A percentile compares a stretch with the other conserved stretches of the same genome.
phyloP scores from a whole-genome alignment of 2,329 filamentous ascomycete species.

The Ascomycota sp. region DNA sequence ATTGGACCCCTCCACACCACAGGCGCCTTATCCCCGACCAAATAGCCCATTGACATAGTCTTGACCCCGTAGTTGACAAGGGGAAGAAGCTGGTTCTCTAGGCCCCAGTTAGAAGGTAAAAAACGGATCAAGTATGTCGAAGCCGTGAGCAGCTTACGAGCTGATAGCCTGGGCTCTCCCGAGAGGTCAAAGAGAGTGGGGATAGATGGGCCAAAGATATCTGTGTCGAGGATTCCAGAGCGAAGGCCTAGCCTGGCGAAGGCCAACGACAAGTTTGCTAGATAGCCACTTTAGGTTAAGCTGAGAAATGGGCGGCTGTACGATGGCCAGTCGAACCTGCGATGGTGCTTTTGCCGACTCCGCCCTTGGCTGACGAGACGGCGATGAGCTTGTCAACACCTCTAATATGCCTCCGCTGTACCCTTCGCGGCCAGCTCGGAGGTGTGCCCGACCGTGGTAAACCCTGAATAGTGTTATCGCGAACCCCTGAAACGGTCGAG shows the following conservation, averaged over 20 bases:
- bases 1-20: conserved; percentile 93
- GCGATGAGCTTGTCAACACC: conserved; percentile 84
- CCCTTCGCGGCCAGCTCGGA: conserved; percentile 46
- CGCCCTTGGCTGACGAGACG: conserved; percentile 93
- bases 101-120: conserved; percentile 2
- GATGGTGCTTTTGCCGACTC: conserved; percentile 93
- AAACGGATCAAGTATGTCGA: neutral
- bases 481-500: no score
- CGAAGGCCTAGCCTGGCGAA: conserved; percentile 67
- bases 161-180: conserved; percentile 56
- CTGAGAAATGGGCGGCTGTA: no score
- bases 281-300: neutral
- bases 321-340: conserved; percentile 54
- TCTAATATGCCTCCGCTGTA: conserved; percentile 58
- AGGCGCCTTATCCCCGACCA: conserved; percentile 59
- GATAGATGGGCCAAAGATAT: conserved; percentile 92
- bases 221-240: conserved; percentile 78
- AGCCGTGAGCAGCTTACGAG: conserved; percentile 28
- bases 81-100: conserved; percentile 65
- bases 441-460: conserved; percentile 54
- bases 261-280: conserved; percentile 65
- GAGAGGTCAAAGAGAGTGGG: conserved; percentile 73
- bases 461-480: conserved; percentile 37
- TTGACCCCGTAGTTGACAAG: conserved; percentile 89
- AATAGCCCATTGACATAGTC: conserved; percentile 97